Evolutionary conservation across 495 filamentous ascomycete genomes (phyloP).

Genomic region (Penicillium roqueforti): DNA sequence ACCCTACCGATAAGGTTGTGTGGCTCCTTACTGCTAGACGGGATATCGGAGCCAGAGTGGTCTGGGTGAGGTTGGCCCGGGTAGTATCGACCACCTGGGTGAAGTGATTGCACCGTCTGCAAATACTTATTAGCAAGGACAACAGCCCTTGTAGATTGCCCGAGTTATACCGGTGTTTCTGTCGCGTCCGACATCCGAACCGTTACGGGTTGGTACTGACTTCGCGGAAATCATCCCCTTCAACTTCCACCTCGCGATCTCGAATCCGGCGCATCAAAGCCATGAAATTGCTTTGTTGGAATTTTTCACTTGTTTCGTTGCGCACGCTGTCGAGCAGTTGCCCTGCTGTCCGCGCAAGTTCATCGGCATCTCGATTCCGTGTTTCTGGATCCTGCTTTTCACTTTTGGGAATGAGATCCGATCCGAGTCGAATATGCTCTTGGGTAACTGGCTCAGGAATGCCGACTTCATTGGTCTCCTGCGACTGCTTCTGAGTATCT

Average conservation of each 20-base stretch:
- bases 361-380: slow-evolving; percentile 52
- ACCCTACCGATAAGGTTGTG: slow-evolving; percentile 8
- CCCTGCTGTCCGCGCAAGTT: slow-evolving; percentile 66
- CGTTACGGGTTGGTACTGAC: slow-evolving; percentile 48
- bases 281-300: slow-evolving; percentile 73
- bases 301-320: slow-evolving; percentile 65
- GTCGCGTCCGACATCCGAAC: slow-evolving; percentile 38
- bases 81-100: slow-evolving; percentile 49
- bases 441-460: slow-evolving; percentile 6
- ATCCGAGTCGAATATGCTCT: slow-evolving; percentile 45
- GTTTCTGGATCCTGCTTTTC: slow-evolving; percentile 28
- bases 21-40: slow-evolving; percentile 20
- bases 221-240: slow-evolving; percentile 53
- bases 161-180: slow-evolving; percentile 37
- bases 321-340: slow-evolving; percentile 65
- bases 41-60: background rate
- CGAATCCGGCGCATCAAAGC: slow-evolving; percentile 66
- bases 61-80: slow-evolving; percentile 28
- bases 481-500: slow-evolving; percentile 7
- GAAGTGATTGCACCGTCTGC: slow-evolving; percentile 46
- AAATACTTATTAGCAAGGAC: slow-evolving; percentile 35
- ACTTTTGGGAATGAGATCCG: slow-evolving; percentile 43
- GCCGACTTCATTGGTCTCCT: slow-evolving; percentile 13
- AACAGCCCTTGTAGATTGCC: slow-evolving; percentile 27
- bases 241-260: slow-evolving; percentile 50